Evolutionary conservation across 192 early-diverging fungal species (phyloP).

Genomic region (Backusella tarrabulga): DNA sequence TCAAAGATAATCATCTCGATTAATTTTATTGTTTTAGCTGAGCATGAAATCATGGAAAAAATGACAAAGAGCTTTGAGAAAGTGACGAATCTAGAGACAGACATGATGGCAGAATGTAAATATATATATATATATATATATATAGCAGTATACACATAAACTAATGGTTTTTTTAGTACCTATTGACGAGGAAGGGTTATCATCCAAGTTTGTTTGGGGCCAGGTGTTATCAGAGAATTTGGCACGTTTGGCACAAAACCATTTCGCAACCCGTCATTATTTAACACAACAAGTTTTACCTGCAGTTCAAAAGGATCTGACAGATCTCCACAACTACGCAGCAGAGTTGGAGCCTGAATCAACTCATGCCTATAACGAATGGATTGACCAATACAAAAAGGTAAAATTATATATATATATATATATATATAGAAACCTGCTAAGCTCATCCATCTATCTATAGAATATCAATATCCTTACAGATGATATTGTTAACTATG

Average conservation of each 20-base stretch:
- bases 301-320: slow-evolving; percentile 50
- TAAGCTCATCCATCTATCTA: not conserved
- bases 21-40: not conserved
- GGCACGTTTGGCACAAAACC: slow-evolving; percentile 53
- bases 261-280: slow-evolving; percentile 63
- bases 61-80: slow-evolving; percentile 46
- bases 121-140: not conserved
- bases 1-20: not conserved
- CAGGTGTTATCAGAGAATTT: slow-evolving; percentile 65
- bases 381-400: not conserved
- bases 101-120: slow-evolving; percentile 46
- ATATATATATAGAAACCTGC: not conserved
- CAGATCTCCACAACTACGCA: slow-evolving; percentile 34
- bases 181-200: slow-evolving; percentile 49
- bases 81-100: slow-evolving; percentile 47
- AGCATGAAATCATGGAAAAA: slow-evolving; percentile 30
- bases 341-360: not conserved
- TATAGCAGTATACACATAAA: not conserved
- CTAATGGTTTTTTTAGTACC: slow-evolving; percentile 8
- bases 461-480: slow-evolving; percentile 21
- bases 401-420: not conserved
- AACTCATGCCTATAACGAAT: not conserved
- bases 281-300: slow-evolving; percentile 55
- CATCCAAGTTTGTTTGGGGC: slow-evolving; percentile 64
- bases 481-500: slow-evolving; percentile 42